phyloP scores from a whole-genome alignment of 345 rosid genomes.

The Physaria fendleri region DNA sequence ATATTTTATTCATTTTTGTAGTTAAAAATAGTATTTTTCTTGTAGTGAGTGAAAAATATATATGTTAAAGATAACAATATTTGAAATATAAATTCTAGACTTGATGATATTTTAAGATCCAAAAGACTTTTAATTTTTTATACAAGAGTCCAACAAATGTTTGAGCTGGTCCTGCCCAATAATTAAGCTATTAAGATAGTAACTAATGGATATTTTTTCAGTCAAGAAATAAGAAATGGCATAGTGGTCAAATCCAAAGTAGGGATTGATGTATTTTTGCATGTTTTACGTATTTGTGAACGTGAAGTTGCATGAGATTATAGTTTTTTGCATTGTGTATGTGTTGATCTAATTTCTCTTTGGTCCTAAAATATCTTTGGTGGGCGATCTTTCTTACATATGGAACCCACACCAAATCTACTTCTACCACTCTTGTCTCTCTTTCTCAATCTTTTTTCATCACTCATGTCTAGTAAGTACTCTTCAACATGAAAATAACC shows the following conservation, averaged over 20 bases:
- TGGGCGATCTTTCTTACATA: constrained; percentile 17
- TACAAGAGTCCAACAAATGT: no score
- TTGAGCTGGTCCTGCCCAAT: no score
- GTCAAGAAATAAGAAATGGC: background rate
- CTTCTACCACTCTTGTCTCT: constrained; percentile 7
- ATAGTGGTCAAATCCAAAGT: constrained; percentile 3
- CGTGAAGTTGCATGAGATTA: constrained; percentile 25
- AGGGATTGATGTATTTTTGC: constrained; percentile 10
- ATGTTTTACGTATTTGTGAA: constrained; percentile 12
- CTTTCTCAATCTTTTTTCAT: constrained; percentile 7
- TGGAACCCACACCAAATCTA: constrained; percentile 27
- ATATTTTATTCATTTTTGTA: no score
- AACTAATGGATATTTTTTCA: background rate
- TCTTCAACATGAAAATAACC: background rate
- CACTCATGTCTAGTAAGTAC: constrained; percentile 11
- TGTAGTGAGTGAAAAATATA: no score
- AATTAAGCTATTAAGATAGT: no score
- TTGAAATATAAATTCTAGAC: no score
- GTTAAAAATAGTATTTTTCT: no score
- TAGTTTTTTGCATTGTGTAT: background rate
- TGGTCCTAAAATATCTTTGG: constrained; percentile 27
- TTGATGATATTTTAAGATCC: no score
- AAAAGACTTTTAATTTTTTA: no score
- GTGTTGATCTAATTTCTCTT: constrained; percentile 4
- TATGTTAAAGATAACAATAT: no score